phyloP scores from a whole-genome alignment of 169 alveolate species.

The Hammondia hammondi region DNA sequence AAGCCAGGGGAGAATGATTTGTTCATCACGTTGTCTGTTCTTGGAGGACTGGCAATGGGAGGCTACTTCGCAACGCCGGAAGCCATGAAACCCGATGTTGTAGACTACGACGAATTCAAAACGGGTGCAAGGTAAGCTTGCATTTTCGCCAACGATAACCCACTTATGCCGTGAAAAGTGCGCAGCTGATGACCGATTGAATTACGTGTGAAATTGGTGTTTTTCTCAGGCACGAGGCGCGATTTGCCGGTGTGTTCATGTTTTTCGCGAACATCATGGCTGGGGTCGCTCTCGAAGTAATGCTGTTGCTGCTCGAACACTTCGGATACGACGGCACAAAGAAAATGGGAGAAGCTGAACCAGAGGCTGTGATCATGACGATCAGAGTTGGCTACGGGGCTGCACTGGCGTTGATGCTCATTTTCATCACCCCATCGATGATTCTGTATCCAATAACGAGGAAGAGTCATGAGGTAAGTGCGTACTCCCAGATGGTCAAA shows the following conservation, averaged over 20 bases:
- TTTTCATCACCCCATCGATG: conserved; percentile 40
- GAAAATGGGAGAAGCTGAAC: conserved; percentile 48
- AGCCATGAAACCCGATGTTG: conserved; percentile 67
- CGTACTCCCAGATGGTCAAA: not conserved
- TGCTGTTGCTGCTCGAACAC: conserved; percentile 53
- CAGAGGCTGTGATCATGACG: conserved; percentile 40
- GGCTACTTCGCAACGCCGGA: conserved; percentile 58
- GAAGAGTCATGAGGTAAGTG: conserved; percentile 44
- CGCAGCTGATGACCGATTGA: not conserved
- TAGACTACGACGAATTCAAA: conserved; percentile 62
- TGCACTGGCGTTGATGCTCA: conserved; percentile 41
- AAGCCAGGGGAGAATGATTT: conserved; percentile 23
- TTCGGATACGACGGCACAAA: conserved; percentile 51
- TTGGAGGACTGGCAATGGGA: conserved; percentile 60
- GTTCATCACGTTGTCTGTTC: conserved; percentile 44
- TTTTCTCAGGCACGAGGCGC: conserved; percentile 48
- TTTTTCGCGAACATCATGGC: conserved; percentile 50
- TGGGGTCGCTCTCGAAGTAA: conserved; percentile 38
- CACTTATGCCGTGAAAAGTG: not conserved
- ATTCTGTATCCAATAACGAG: conserved; percentile 35
- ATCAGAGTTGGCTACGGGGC: conserved; percentile 51
- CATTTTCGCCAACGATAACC: not conserved
- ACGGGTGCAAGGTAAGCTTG: conserved; percentile 54
- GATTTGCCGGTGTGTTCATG: conserved; percentile 55
- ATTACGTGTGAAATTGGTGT: not conserved